Base-by-base conservation (phyloP, 176 grass and related monocot genomes). In the Rhipidocladum racemiflorum region DNA sequence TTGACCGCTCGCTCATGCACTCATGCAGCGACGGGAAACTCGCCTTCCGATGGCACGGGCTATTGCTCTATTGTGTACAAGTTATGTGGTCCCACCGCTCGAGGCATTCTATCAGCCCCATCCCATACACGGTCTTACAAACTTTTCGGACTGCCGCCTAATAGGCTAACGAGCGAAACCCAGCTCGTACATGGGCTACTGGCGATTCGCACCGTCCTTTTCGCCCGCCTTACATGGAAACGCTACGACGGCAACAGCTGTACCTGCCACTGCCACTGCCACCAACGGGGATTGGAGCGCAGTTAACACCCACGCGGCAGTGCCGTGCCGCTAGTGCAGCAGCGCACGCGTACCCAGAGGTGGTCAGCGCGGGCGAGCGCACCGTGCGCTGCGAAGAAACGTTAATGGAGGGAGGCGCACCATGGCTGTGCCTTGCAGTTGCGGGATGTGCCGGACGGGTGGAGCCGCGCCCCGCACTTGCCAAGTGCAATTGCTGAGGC, bases 401-500 rank as follows among this genome's bases (percentile, higher is more conserved):
- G 1, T 24, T 8, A 62, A 29, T 2, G 57, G 4, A 7, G 9
- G 57, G 4, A 7, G 9, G 14, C 9, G 18, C 7, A 25, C 44
- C 57, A 30, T 59, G 38, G n/a, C 1, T 40, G 20, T 28, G 9
- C 36, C 1, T 46, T 11, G 44, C 9, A 2, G 45, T 6, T 13
- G 34, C 9, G 48, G 65, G 50, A 72, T 25, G 69, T 4, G 40
- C 21, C 66, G 4, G 24, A 27, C 10, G 12, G n/a, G 21, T 2
- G 27, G 65, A n/a, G n/a, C n/a, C n/a, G n/a, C n/a, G n/a, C n/a
- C n/a, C n/a, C n/a, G n/a, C n/a, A 51, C 40, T 80, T 12, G 61
- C 75, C 70, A 79, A 72, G 81, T 17, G 82, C 76, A 61, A 56
- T 20, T 23, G 87, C 69, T 61, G 69, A 50, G 81, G 70, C 40